These are phyloP conservation scores for Durio zibethinus DNA, from an alignment of 345 rosid genomes.

Conservation along the genomic window DNA sequence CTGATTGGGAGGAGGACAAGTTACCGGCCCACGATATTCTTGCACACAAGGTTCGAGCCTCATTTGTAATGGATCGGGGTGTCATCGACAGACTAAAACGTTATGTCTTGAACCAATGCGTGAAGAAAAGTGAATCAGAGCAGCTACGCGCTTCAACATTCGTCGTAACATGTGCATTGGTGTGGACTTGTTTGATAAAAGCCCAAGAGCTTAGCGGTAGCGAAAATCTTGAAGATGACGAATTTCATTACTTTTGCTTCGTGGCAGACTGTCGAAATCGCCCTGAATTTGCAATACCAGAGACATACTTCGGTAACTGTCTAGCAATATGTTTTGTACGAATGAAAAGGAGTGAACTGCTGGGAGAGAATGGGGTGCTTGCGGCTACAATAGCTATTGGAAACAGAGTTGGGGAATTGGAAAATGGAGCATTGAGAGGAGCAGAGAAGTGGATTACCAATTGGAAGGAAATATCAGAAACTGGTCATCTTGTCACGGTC, in stretches of 20 bases:
- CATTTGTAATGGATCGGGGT: constrained; percentile 17
- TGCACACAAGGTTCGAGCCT: constrained; percentile 29
- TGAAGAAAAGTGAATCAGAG: not conserved
- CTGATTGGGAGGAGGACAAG: not conserved
- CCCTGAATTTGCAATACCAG: constrained; percentile 9
- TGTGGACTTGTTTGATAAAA: constrained; percentile 34
- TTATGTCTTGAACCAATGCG: not conserved
- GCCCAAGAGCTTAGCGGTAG: not conserved
- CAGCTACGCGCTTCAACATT: constrained; percentile 25
- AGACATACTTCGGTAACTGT: constrained; percentile 39
- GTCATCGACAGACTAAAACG: constrained; percentile 24
- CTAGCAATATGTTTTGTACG: constrained; percentile 11
- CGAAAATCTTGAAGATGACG: not conserved
- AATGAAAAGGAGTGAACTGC: constrained; percentile 18
- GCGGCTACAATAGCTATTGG: constrained; percentile 38
- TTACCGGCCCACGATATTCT: not conserved
- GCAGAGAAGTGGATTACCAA: constrained; percentile 2
- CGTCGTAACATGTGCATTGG: constrained; percentile 27
- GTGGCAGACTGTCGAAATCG: constrained; percentile 30
- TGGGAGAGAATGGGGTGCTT: constrained; percentile 26
- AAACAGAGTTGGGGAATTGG: constrained; percentile 25
- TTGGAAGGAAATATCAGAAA: not conserved
- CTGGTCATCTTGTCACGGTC: constrained; percentile 6
- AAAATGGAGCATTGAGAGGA: constrained; percentile 25
- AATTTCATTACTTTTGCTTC: constrained; percentile 2